Evolutionary conservation across 805 yeast species (phyloP), one percentile per base, ranked within the genome.

Genomic region (Cyberlindnera bimundalis): DNA sequence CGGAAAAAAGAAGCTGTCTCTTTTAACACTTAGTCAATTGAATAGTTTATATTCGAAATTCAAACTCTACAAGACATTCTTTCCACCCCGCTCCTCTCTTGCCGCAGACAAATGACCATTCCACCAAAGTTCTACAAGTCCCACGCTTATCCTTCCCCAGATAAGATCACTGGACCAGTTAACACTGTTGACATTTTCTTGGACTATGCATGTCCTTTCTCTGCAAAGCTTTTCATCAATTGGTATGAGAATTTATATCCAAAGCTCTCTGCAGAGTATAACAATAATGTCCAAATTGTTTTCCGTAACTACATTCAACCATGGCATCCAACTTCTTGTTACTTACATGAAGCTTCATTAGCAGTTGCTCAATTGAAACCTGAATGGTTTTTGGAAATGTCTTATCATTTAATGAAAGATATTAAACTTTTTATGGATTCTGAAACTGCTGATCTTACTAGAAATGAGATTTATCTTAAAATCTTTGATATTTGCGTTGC

Each of bases 221-320:
- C 83, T 45, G 81, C 72, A 29, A 84, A 79, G 58, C 51, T 84
- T 35, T 87, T 73, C 67, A 62, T 67, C 40, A 79, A 79, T 40
- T 57, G 86, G 43, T 67, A 70, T 45, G 59, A 64, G 6, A 69
- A 70, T 26, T 67, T 84, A 7, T 68, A 79, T 29, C 89, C 88
- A 15, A 46, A 56, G 21, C 61, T 81, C 34, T 67, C 71, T 35
- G 47, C 60, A 23, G 62, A 68, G 39, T 63, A 67, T 37, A 74
- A 80, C 2, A 70, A 69, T 42, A 59, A 73, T 45, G 75, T 81
- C 51, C 76, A 77, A 49, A 71, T 85, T 46, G 74, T 79, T 10
- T 77, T 82, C 60, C 73, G 79, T 46, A 82, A 85, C 55, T 88
- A 81, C 29, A 70, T 84, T n/a, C 96, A 88, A 66, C 93, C 95